Conservation (phyloP, 768 basidiomycete genomes). For the Lactarius sanguifluus region DNA sequence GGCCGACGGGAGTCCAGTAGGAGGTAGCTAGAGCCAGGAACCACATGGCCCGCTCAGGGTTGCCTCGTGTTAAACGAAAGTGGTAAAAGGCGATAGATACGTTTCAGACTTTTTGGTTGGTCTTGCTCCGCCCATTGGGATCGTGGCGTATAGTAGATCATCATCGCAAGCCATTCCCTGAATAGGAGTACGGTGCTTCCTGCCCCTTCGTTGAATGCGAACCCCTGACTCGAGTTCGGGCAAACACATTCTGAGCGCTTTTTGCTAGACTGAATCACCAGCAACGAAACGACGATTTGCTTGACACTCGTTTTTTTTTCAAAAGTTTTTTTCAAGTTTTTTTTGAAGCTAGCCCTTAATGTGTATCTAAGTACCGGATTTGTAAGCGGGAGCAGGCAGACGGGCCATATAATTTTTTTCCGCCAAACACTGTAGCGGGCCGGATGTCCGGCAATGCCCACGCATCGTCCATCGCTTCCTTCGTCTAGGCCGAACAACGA, state of each 20-base stretch:
- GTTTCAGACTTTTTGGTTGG: slow-evolving; percentile 10
- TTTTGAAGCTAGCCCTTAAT: no score
- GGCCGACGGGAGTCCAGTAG: not conserved
- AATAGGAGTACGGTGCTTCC: slow-evolving; percentile 10
- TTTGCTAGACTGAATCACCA: not conserved
- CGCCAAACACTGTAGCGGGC: slow-evolving; percentile 1
- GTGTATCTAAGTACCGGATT: not conserved
- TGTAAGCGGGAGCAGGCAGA: not conserved
- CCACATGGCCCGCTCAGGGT: slow-evolving; percentile 10
- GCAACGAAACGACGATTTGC: not conserved
- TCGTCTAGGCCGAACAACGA: slow-evolving; percentile 11
- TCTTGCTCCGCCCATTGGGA: slow-evolving; percentile 16
- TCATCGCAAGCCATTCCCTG: slow-evolving; percentile 16
- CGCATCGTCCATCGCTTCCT: not conserved
- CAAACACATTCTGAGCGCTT: not conserved
- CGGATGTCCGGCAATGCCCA: slow-evolving; percentile 12
- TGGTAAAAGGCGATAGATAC: slow-evolving; percentile 18
- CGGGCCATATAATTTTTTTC: not conserved
- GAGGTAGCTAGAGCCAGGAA: slow-evolving; percentile 1
- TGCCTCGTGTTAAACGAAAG: slow-evolving; percentile 18
- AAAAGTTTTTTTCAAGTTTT: no score
- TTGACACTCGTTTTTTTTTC: no score
- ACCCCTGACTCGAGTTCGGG: not conserved
- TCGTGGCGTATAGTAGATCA: slow-evolving; percentile 2
- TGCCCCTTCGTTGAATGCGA: not conserved